A percentile compares a stretch with the other conserved stretches of the same genome.
phyloP scores from a whole-genome alignment of 2,329 filamentous ascomycete genomes.

The Monilinia aucupariae region DNA sequence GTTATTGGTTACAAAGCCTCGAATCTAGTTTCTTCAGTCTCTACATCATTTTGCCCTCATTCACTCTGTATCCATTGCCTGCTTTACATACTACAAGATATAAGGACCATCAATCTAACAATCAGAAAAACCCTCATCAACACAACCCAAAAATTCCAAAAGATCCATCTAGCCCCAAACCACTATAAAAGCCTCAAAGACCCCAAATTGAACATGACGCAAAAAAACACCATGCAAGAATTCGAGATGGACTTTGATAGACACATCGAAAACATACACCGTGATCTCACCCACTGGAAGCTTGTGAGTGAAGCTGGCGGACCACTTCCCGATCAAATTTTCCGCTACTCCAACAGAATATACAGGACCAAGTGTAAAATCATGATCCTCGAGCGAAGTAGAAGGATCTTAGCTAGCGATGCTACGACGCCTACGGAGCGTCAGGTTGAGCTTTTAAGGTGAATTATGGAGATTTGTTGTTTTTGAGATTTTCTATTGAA shows the following conservation, averaged over 20 bases:
- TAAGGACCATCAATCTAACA: no score
- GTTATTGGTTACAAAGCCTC: no score
- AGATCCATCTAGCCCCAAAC: no score
- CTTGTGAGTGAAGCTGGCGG: no score
- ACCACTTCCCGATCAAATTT: neutral
- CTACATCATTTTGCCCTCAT: no score
- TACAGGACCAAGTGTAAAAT: neutral
- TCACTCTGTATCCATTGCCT: no score
- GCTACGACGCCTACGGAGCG: rapidly evolving
- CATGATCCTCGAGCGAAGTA: neutral
- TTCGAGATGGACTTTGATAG: neutral
- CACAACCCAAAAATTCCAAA: no score
- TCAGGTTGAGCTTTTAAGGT: neutral
- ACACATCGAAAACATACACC: neutral
- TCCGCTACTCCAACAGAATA: neutral
- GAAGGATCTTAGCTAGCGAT: neutral
- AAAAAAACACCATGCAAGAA: neutral
- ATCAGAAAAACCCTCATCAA: no score
- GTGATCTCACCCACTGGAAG: neutral
- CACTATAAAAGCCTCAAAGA: neutral
- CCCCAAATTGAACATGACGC: neutral
- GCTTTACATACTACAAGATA: no score
- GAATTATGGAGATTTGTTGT: neutral
- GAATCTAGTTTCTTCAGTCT: no score
- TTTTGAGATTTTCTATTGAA: neutral